Base-by-base conservation (phyloP, 1,139 yeast genomes). In the Yamadazyma dushanensis region DNA sequence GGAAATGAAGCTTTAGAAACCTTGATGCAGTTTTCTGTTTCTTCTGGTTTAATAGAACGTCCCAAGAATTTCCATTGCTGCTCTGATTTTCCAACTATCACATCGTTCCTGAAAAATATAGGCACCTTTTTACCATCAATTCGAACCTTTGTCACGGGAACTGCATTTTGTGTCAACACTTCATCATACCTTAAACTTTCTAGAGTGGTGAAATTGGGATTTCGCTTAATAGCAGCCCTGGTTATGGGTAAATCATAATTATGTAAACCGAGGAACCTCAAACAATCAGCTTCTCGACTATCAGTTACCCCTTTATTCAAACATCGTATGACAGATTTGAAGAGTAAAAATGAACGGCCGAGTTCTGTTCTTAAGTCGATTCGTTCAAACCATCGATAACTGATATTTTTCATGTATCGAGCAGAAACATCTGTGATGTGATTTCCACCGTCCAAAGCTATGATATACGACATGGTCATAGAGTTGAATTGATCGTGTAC, bases 1-100 rank as follows among this genome's bases (percentile, higher is more conserved):
- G 65, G 63, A n/a, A 31, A 18, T 11, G 55, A 39, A 1, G 57
- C 45, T 14, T 35, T 50, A 1, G 59, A 49, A 1, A 39, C 30
- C 36, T 59, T 63, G 4, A 63, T 45, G 2, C 59, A 61, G 1
- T 32, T 34, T 1, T 40, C 38, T 1, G 47, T n/a, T 34, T 59
- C 50, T 0, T 40, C 49, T 4, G 54, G 53, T 21, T 38, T 44
- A 8, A 66, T 45, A 5, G 70, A 62, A 31, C 73, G 44, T 1
- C 70, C 73, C 16, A 63, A 41, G 36, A 63, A 56, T 39, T 62
- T 65, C 73, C 73, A 66, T 35, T 63, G 71, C 16, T 56, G 59
- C 34, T 54, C 61, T 0, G 72, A 63, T 42, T 61, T 66, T 2
- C 70, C 70, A 3, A 56, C 56, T 7, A 55, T 29, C 2, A 65